Conservation (phyloP, 1,284 basidiomycete species). For the Leccinum solheimii region DNA sequence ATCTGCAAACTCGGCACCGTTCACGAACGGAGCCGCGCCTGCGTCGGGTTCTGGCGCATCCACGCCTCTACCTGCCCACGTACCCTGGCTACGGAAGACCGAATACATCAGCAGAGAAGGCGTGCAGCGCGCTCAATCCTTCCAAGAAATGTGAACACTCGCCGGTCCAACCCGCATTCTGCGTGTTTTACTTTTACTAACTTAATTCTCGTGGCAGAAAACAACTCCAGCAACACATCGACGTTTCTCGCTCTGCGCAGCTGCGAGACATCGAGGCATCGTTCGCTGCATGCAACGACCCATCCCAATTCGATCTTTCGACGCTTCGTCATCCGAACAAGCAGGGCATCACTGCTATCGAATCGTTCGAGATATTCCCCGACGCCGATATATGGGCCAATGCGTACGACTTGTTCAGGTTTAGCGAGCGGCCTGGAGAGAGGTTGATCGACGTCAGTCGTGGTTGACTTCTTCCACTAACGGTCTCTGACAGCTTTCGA, state of each 20-base stretch:
- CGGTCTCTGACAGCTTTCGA: constrained; percentile 2
- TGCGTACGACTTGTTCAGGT: constrained; percentile 85
- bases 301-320: constrained; percentile 50
- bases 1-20: constrained; percentile 44
- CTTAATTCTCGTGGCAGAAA: constrained; percentile 40
- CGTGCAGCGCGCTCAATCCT: constrained; percentile 44
- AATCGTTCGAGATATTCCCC: constrained; percentile 85
- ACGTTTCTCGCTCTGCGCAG: constrained; percentile 79
- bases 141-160: constrained; percentile 58
- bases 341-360: constrained; percentile 72
- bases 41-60: constrained; percentile 37
- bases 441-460: constrained; percentile 57
- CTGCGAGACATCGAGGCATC: constrained; percentile 81
- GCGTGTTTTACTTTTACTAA: neutral
- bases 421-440: constrained; percentile 86
- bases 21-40: constrained; percentile 43
- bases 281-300: constrained; percentile 65
- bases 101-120: constrained; percentile 79
- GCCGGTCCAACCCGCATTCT: neutral
- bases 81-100: constrained; percentile 88
- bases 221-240: constrained; percentile 55
- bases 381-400: constrained; percentile 89
- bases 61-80: constrained; percentile 56
- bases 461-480: neutral
- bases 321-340: constrained; percentile 80